Percentiles rank a stretch among this genome's conserved stretches.
Evolutionary conservation across 1,139 yeast genomes (phyloP).

Genomic region (Kodamaea plutei): DNA sequence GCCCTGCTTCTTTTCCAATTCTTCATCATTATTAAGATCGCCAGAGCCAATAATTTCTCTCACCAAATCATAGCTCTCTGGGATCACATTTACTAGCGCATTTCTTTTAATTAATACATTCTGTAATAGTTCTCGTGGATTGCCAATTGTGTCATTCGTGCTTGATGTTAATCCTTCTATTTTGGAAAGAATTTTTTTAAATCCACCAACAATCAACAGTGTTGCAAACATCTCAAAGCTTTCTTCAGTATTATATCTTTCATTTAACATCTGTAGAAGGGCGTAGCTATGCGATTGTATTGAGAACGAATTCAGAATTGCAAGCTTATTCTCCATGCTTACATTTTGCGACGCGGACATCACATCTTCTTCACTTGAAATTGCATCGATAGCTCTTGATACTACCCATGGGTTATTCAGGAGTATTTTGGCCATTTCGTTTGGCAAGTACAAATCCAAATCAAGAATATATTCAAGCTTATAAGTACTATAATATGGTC

Average conservation of each 20-base stretch:
- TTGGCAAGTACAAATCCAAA: slow-evolving; percentile 7
- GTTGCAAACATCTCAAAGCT: too few relatives aligned
- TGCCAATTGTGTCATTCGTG: slow-evolving; percentile 1
- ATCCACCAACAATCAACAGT: too few relatives aligned
- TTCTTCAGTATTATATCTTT: too few relatives aligned
- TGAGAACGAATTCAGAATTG: too few relatives aligned
- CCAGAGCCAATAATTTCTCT: slow-evolving; percentile 2
- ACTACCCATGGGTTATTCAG: slow-evolving; percentile 10
- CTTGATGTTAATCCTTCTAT: background rate
- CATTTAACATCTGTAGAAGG: too few relatives aligned
- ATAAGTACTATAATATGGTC: slow-evolving; percentile 3
- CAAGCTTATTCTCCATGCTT: too few relatives aligned
- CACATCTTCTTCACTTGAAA: background rate
- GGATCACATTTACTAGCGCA: slow-evolving; percentile 2
- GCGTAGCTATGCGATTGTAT: too few relatives aligned
- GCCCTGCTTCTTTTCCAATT: slow-evolving; percentile 2
- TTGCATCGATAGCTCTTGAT: slow-evolving; percentile 6
- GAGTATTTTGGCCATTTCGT: slow-evolving; percentile 1
- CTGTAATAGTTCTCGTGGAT: slow-evolving; percentile 8
- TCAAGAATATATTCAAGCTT: slow-evolving; percentile 9
- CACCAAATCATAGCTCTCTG: slow-evolving; percentile 4
- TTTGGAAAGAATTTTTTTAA: background rate
- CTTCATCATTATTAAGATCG: slow-evolving; percentile 1
- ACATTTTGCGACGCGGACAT: too few relatives aligned
- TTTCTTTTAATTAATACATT: slow-evolving; percentile 5